Conservation (phyloP, 331 rosid species). For the Arachis monticola region DNA sequence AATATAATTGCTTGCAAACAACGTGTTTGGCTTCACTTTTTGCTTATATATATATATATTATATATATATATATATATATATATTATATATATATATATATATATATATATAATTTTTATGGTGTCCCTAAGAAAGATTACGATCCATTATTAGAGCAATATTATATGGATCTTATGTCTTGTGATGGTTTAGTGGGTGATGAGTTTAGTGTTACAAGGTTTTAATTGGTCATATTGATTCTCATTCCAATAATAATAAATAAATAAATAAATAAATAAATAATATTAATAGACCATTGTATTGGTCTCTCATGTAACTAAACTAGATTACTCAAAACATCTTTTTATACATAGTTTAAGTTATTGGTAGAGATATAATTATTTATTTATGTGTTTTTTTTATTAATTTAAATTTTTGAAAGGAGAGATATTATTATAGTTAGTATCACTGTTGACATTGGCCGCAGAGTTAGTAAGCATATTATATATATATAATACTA, state of each 20-base stretch:
- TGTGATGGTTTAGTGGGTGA: slow-evolving; percentile 35
- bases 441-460: slow-evolving; percentile 15
- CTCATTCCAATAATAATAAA: slow-evolving; percentile 10
- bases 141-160: slow-evolving; percentile 10
- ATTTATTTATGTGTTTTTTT: too few relatives aligned
- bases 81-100: background rate
- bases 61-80: background rate
- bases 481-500: background rate
- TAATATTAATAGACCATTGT: too few relatives aligned
- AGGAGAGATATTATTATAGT: too few relatives aligned
- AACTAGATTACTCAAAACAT: background rate
- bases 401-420: too few relatives aligned
- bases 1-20: slow-evolving; percentile 32
- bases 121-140: background rate
- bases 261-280: too few relatives aligned
- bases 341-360: slow-evolving; percentile 6
- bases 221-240: slow-evolving; percentile 18
- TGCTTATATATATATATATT: background rate
- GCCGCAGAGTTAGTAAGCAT: background rate
- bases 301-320: background rate
- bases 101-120: background rate
- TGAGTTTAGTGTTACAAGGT: slow-evolving; percentile 19
- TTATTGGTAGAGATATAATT: too few relatives aligned
- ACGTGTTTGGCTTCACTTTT: slow-evolving; percentile 30
- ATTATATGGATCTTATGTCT: slow-evolving; percentile 37